Percentiles rank a stretch among this genome's conserved stretches.
Evolutionary conservation across 441 rosid species (phyloP).

Genomic region (Populus trichocarpa): DNA sequence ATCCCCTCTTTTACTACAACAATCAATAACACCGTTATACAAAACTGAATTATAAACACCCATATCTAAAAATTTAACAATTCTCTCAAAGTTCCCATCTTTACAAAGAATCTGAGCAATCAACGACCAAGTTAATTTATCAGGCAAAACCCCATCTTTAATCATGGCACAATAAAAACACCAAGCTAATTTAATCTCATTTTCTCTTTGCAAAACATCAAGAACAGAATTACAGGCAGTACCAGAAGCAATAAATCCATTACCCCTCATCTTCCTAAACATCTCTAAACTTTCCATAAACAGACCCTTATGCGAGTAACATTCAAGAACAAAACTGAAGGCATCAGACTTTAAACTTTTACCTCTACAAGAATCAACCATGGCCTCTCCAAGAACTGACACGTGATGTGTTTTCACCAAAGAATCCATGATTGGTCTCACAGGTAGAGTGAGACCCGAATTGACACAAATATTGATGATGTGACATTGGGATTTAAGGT

Average conservation of each 20-base stretch:
- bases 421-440: slow-evolving; percentile 34
- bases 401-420: slow-evolving; percentile 34
- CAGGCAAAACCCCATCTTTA: slow-evolving; percentile 33
- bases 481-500: slow-evolving; percentile 49
- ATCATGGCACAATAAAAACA: slow-evolving; percentile 53
- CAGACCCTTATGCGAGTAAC: slow-evolving; percentile 37
- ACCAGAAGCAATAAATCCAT: slow-evolving; percentile 36
- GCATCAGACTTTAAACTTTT: slow-evolving; percentile 29
- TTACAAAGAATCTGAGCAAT: slow-evolving; percentile 46
- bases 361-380: slow-evolving; percentile 46
- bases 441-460: slow-evolving; percentile 32
- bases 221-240: slow-evolving; percentile 49
- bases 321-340: slow-evolving; percentile 45
- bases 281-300: slow-evolving; percentile 44
- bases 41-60: slow-evolving; percentile 48
- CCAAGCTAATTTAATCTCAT: slow-evolving; percentile 41
- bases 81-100: slow-evolving; percentile 39
- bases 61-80: slow-evolving; percentile 43
- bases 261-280: slow-evolving; percentile 32
- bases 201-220: slow-evolving; percentile 36
- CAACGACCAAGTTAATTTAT: slow-evolving; percentile 49
- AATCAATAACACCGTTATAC: slow-evolving; percentile 50
- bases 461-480: slow-evolving; percentile 31
- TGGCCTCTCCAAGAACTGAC: slow-evolving; percentile 29
- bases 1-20: slow-evolving; percentile 44